Percentiles rank a stretch among this genome's conserved stretches.
Evolutionary conservation across 345 rosid genomes (phyloP).

Genomic region (Salix udensis): DNA sequence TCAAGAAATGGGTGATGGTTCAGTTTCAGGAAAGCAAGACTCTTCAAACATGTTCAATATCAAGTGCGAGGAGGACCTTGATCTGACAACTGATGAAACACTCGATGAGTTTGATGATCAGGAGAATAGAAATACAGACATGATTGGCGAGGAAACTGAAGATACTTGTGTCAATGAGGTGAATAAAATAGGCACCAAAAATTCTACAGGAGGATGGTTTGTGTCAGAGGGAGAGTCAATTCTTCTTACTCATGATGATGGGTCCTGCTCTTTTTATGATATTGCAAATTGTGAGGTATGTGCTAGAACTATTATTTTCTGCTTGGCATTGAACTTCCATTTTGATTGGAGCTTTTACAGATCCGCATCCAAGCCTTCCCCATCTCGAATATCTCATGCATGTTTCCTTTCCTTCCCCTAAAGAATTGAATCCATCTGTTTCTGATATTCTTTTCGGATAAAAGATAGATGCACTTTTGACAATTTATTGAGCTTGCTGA

Average conservation of each 20-base stretch:
- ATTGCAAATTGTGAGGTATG: slow-evolving; percentile 81
- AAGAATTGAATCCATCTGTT: neutral
- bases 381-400: neutral
- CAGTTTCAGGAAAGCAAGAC: slow-evolving; percentile 36
- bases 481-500: neutral
- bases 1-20: slow-evolving; percentile 54
- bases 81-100: slow-evolving; percentile 68
- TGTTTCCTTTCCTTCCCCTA: neutral
- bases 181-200: slow-evolving; percentile 62
- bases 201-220: slow-evolving; percentile 92
- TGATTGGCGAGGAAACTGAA: slow-evolving; percentile 52
- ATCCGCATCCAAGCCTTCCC: neutral
- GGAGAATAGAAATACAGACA: slow-evolving; percentile 47
- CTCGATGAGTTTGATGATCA: slow-evolving; percentile 78
- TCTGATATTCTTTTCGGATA: neutral
- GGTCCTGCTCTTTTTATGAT: slow-evolving; percentile 87
- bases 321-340: neutral
- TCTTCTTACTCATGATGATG: slow-evolving; percentile 84
- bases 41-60: slow-evolving; percentile 24
- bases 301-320: neutral
- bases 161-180: slow-evolving; percentile 44
- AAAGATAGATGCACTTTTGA: neutral
- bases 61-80: slow-evolving; percentile 39
- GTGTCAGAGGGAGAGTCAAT: slow-evolving; percentile 95
- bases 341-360: neutral